Evolutionary conservation across 352 stramenopile genomes (phyloP).

Genomic region (Pythium angustatum): DNA sequence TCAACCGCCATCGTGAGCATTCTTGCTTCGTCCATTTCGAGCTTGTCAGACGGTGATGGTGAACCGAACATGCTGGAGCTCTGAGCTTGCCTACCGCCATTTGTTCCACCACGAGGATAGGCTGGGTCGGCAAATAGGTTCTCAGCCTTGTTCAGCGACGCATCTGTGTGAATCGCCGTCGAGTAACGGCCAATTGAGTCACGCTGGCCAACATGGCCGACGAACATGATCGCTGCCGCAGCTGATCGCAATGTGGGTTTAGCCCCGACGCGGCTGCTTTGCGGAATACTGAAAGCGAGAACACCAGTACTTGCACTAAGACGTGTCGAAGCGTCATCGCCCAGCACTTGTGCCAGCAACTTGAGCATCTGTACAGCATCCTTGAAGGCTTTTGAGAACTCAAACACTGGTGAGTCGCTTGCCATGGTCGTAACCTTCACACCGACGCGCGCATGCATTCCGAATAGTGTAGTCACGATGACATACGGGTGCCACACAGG

Average conservation of each 20-base stretch:
- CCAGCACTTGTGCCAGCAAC: conserved; percentile 66
- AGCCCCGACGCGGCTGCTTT: conserved; percentile 19
- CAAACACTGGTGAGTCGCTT: conserved; percentile 55
- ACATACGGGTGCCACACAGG: conserved; percentile 87
- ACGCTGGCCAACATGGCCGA: conserved; percentile 22
- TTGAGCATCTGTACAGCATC: conserved; percentile 87
- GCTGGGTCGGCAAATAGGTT: conserved; percentile 52
- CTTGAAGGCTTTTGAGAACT: conserved; percentile 73
- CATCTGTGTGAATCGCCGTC: conserved; percentile 56
- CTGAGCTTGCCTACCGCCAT: neutral
- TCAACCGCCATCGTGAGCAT: conserved; percentile 32
- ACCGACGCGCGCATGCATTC: conserved; percentile 80
- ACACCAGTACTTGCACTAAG: conserved; percentile 63
- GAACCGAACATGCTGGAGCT: conserved; percentile 10
- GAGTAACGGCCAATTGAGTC: conserved; percentile 77
- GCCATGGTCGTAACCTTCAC: conserved; percentile 75
- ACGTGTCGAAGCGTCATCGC: conserved; percentile 60
- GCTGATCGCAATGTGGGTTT: neutral
- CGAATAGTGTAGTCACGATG: conserved; percentile 81
- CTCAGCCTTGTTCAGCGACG: conserved; percentile 68
- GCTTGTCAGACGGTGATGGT: conserved; percentile 4
- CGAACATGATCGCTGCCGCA: conserved; percentile 18
- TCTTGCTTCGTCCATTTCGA: conserved; percentile 21
- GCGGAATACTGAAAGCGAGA: conserved; percentile 46
- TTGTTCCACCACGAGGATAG: neutral